Evolutionary conservation across 2,329 filamentous ascomycete species (phyloP).

Genomic region (Tympanopsis confertula): DNA sequence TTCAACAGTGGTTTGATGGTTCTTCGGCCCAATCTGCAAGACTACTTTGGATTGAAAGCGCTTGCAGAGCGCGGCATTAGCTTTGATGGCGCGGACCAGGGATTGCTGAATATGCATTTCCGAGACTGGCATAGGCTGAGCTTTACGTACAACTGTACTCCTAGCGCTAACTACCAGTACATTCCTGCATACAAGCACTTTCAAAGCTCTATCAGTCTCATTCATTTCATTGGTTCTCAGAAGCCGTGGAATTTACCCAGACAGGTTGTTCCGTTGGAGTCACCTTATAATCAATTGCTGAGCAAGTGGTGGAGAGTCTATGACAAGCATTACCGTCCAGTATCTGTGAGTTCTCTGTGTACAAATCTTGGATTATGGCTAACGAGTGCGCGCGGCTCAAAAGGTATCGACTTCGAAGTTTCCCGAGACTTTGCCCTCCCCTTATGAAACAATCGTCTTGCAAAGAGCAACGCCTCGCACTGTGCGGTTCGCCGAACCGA

Average conservation of each 20-base stretch:
- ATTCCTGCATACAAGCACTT: constrained; percentile 9
- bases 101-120: constrained; percentile 59
- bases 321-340: no score
- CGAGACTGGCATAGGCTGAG: constrained; percentile 12
- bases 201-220: constrained; percentile 35
- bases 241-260: constrained; percentile 47
- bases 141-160: constrained; percentile 11
- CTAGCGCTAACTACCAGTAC: constrained; percentile 10
- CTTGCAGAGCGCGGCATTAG: constrained; percentile 54
- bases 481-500: no score
- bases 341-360: no score
- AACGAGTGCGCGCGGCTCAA: no score
- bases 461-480: no score
- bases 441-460: no score
- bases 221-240: constrained; percentile 58
- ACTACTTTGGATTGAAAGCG: constrained; percentile 49
- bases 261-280: neutral
- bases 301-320: no score
- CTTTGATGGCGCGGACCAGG: constrained; percentile 64
- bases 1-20: constrained; percentile 64
- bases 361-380: no score
- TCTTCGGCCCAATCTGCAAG: constrained; percentile 49
- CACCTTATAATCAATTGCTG: neutral
- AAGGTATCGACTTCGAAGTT: no score
- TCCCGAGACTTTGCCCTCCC: no score